Base-by-base conservation (phyloP, 2,329 filamentous ascomycete genomes). In the Pyricularia grisea region DNA sequence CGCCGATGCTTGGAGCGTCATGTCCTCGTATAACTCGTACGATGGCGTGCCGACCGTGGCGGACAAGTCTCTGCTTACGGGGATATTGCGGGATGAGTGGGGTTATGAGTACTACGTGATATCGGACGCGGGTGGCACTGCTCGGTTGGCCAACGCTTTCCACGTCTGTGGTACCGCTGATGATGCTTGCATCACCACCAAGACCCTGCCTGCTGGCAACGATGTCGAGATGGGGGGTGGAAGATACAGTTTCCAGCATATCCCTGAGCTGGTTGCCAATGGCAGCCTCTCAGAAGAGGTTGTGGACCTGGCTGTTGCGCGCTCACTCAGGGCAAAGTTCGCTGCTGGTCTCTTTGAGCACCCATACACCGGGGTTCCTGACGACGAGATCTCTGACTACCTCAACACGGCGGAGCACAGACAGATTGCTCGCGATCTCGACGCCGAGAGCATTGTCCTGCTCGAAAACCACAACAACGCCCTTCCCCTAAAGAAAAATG, bases 181-280 rank as follows among this genome's bases (percentile, higher is more conserved):
- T 73, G 86, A 85, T 67, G 85, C 88, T 68, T 87, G 89, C 2
- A 84, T 92, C 28, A 89, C 88, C 0, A 71, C 20, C 17, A 70
- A 85, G 78, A 81, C 87, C 10, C 82, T 93, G 4, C 87, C 87
- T 0, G 88, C 90, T 4, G 90, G 91, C 3, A 90, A 88, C 67
- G 90, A 92, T 73, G 84, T 90, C 14, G 91, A 93, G 74, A 92
- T 92, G 90, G 90, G 90, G 14, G 90, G 90, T 58, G 90, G 91
- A 25, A 89, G 87, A 25, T 92, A 87, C 80, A 92, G 88, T 75
- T 90, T 88, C 74, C 82, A 87, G 72, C 85, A 82, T 50, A 92
- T 93, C 67, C 88, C 90, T 6, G 81, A 85, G 31, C 82, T 92
- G 66, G 82, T 92, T 20, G 78, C 86, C 68, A 81, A 84, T 1